Conservation (phyloP, 2,329 filamentous ascomycete species). For the Xylogone sp. region DNA sequence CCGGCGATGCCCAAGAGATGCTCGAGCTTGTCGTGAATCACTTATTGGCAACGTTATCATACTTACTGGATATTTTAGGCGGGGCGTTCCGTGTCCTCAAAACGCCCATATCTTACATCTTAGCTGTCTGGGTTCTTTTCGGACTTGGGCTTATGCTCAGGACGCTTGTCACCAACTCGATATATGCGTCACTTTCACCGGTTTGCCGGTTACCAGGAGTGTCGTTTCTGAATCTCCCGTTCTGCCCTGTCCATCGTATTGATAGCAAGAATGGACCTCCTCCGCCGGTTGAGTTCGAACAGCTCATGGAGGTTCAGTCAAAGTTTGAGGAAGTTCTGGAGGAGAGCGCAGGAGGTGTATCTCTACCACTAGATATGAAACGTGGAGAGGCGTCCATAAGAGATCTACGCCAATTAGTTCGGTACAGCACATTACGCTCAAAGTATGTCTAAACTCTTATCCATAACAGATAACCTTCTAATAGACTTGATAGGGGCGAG, state of each 20-base stretch:
- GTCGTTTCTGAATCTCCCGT: conserved; percentile 57
- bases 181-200: conserved; percentile 61
- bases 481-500: conserved; percentile 52
- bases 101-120: conserved; percentile 56
- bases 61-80: conserved; percentile 51
- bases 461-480: conserved; percentile 7
- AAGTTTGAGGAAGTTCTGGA: conserved; percentile 74
- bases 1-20: conserved; percentile 10
- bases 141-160: conserved; percentile 56
- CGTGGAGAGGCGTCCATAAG: conserved; percentile 69
- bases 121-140: conserved; percentile 59
- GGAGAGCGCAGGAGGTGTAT: conserved; percentile 59
- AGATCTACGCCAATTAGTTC: conserved; percentile 69
- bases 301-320: conserved; percentile 70
- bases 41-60: conserved; percentile 30
- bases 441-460: conserved; percentile 25
- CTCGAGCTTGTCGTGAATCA: conserved; percentile 19
- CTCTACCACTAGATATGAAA: conserved; percentile 76
- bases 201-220: conserved; percentile 67
- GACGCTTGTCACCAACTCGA: conserved; percentile 58
- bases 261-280: conserved; percentile 15
- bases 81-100: conserved; percentile 60
- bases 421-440: conserved; percentile 63
- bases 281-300: conserved; percentile 59
- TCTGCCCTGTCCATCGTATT: conserved; percentile 44